Conservation (phyloP, 257 asterid species). For the Striga asiatica region DNA sequence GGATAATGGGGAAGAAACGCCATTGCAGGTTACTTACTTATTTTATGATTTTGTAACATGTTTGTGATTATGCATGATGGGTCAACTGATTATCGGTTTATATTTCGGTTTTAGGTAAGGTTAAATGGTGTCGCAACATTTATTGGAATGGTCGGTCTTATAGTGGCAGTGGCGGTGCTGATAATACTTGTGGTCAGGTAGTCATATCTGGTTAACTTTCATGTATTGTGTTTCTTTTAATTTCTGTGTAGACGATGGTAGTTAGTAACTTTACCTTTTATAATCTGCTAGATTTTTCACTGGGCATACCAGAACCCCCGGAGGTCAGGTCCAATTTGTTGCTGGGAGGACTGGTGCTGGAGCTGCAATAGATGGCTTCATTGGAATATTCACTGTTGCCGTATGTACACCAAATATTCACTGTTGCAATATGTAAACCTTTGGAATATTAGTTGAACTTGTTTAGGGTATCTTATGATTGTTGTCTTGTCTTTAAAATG, state of each 20-base stretch:
- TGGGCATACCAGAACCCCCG: constrained; percentile 57
- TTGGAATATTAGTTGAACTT: constrained; percentile 2
- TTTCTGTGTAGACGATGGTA: constrained; percentile 2
- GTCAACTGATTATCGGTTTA: constrained; percentile 12
- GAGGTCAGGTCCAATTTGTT: constrained; percentile 42
- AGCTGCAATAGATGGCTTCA: constrained; percentile 60
- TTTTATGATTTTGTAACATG: neutral
- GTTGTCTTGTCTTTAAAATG: constrained; percentile 14
- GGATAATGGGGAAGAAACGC: constrained; percentile 98
- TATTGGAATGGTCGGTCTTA: constrained; percentile 80
- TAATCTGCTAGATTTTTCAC: constrained; percentile 53
- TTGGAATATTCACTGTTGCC: constrained; percentile 84
- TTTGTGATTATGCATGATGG: neutral
- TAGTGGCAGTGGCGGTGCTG: constrained; percentile 64
- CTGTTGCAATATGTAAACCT: constrained; percentile 72
- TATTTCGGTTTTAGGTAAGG: constrained; percentile 50
- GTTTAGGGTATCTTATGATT: constrained; percentile 5
- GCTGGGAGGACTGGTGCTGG: constrained; percentile 64
- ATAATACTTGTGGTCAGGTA: constrained; percentile 68
- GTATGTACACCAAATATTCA: constrained; percentile 75
- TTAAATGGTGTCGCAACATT: constrained; percentile 93
- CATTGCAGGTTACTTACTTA: constrained; percentile 58
- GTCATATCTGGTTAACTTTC: constrained; percentile 4
- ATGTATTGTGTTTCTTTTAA: constrained; percentile 6
- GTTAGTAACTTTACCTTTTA: constrained; percentile 4